These are phyloP conservation scores for Candida coleopterorum DNA, from an alignment of 805 yeast genomes.

Conservation along the genomic window DNA sequence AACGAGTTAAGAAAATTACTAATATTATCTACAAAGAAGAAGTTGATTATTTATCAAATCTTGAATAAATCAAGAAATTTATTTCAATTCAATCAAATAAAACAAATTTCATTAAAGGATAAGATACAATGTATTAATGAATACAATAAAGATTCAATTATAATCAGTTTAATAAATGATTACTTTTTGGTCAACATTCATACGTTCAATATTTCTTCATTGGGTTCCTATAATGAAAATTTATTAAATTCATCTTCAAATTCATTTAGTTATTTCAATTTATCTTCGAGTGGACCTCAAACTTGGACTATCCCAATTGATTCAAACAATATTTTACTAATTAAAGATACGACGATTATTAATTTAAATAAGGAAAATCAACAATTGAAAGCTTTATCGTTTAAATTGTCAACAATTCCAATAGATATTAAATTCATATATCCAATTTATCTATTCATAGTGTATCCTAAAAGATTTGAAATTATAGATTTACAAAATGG, in stretches of 20 bases:
- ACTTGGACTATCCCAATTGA: slow-evolving; percentile 17
- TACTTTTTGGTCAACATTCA: slow-evolving; percentile 23
- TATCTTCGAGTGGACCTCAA: slow-evolving; percentile 25
- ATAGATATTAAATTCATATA: slow-evolving; percentile 19
- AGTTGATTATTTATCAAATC: slow-evolving; percentile 22
- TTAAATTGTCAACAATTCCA: slow-evolving; percentile 25
- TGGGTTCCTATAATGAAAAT: slow-evolving; percentile 19
- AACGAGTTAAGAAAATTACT: slow-evolving; percentile 17
- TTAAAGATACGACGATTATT: slow-evolving; percentile 24
- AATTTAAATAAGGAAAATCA: slow-evolving; percentile 6
- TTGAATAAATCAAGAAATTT: slow-evolving; percentile 27
- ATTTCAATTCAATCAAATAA: slow-evolving; percentile 19
- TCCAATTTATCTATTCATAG: slow-evolving; percentile 30
- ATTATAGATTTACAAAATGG: slow-evolving; percentile 32
- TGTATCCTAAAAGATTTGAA: slow-evolving; percentile 30
- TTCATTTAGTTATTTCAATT: slow-evolving; percentile 37
- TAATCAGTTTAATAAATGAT: slow-evolving; percentile 23
- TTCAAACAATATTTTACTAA: slow-evolving; percentile 17
- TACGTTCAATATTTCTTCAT: slow-evolving; percentile 12
- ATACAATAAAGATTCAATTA: slow-evolving; percentile 11
- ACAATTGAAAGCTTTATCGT: slow-evolving; percentile 14
- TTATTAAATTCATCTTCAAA: slow-evolving; percentile 15
- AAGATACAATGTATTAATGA: slow-evolving; percentile 19
- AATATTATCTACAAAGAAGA: slow-evolving; percentile 26
- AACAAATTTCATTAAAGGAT: slow-evolving; percentile 28